Base-by-base conservation (phyloP, 2,329 filamentous ascomycete species). In the Xylariomycetidae sp. region DNA sequence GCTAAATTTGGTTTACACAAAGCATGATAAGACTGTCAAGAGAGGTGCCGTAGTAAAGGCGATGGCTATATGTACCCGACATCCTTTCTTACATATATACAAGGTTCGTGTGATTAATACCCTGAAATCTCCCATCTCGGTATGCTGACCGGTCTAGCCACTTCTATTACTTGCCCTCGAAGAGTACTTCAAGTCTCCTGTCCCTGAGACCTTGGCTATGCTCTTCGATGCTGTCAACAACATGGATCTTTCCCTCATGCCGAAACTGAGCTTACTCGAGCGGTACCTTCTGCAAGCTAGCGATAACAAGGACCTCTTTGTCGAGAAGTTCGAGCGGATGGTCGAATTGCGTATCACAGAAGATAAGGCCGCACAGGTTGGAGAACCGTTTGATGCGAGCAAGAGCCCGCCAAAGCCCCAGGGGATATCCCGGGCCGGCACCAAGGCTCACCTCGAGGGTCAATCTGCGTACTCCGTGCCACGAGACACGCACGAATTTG, bases 41-140 rank as follows among this genome's bases (percentile, higher is more conserved):
- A 82, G 92, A 73, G 92, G 92, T 38, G 92, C 92, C 14, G 75
- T 96, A 31, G 90, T 97, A 38, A 97, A 97, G 59, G 88, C 92
- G 26, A 98, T 98, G 92, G 92, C 92, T 18, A 96, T 98, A 48
- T 98, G 92, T 68, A 98, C 92, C 6, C 74, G 92, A 27, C 92
- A 98, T 67, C 89, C 92, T 3, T 98, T 98, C 62, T 67, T 98
- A 47, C 92, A 98, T 63, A 98, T 98, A 44, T 98, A 98, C 69
- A 98, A 98, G 75, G 85, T 84, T 58, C 46, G 69, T 57, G 37
- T 34, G n/a, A n/a, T n/a, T n/a, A n/a, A n/a, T n/a, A n/a, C n/a
- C n/a, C n/a, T n/a, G n/a, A n/a, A n/a, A n/a, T n/a, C n/a, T n/a
- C n/a, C n/a, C n/a, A n/a, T n/a, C n/a, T n/a, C n/a, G n/a, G n/a